Percentiles rank a stretch among this genome's conserved stretches.
phyloP scores from a whole-genome alignment of 352 stramenopile species.

The Lagenidium sp. region DNA sequence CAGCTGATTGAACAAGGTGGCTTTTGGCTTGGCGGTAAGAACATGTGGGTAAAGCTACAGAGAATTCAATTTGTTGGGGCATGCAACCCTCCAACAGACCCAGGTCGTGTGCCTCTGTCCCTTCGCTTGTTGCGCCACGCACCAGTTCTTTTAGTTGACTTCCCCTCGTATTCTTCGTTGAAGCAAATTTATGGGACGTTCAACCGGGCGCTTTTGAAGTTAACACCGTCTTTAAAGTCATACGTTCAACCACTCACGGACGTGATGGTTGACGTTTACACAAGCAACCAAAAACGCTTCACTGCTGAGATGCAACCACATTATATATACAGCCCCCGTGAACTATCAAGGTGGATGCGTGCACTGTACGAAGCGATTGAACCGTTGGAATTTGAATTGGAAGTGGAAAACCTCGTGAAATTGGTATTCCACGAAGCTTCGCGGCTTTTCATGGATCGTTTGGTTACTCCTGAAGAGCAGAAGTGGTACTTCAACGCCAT shows the following conservation, averaged over 20 bases:
- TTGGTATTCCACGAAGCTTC: conserved; percentile 99
- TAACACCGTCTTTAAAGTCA: conserved; percentile 96
- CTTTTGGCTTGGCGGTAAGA: conserved; percentile 84
- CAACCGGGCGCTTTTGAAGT: conserved; percentile 97
- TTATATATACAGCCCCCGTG: conserved; percentile 99
- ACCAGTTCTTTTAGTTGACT: conserved; percentile 99
- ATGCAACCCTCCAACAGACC: conserved; percentile 99
- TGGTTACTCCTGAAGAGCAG: conserved; percentile 96
- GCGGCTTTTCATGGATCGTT: conserved; percentile 97
- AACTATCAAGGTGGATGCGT: conserved; percentile 98
- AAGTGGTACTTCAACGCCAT: conserved; percentile 93
- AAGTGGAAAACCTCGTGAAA: conserved; percentile 94
- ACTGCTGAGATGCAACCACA: conserved; percentile 92
- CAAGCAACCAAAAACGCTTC: conserved; percentile 95
- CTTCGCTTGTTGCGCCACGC: conserved; percentile 97
- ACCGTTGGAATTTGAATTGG: conserved; percentile 91
- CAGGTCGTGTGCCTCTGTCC: conserved; percentile 95
- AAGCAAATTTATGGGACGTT: conserved; percentile 99
- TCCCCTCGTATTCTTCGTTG: conserved; percentile 93
- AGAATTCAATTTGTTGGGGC: conserved; percentile 96
- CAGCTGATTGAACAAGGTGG: conserved; percentile 97
- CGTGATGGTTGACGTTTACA: conserved; percentile 99
- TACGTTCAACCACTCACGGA: conserved; percentile 96
- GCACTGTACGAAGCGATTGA: conserved; percentile 98
- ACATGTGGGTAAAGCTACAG: conserved; percentile 88